Evolutionary conservation across 2,329 filamentous ascomycete genomes (phyloP).

Genomic region (Exophiala phaeomuriformis): DNA sequence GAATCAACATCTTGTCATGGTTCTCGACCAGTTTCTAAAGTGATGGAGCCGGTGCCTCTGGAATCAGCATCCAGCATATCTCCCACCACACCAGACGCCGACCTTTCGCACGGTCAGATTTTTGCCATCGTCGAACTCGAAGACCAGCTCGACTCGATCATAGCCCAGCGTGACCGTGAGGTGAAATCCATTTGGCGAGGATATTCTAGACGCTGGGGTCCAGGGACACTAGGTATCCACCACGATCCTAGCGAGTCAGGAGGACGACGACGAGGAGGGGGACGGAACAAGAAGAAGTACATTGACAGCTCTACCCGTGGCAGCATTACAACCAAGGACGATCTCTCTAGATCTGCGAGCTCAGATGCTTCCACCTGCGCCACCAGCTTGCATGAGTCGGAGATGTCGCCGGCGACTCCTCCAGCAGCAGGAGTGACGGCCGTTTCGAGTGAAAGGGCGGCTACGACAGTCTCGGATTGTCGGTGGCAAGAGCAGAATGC

Average conservation of each 20-base stretch:
- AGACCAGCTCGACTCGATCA: constrained; percentile 10
- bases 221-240: constrained; percentile 19
- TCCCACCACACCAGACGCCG: neutral
- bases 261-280: neutral
- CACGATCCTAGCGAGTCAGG: neutral
- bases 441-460: too few relatives aligned
- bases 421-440: too few relatives aligned
- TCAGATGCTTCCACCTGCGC: too few relatives aligned
- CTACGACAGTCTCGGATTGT: too few relatives aligned
- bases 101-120: constrained; percentile 3
- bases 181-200: constrained; percentile 22
- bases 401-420: too few relatives aligned
- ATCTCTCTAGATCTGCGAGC: neutral
- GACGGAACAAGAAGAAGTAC: neutral
- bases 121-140: constrained; percentile 15
- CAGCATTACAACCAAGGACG: neutral
- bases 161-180: constrained; percentile 14
- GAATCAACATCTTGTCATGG: constrained; percentile 1
- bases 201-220: constrained; percentile 25
- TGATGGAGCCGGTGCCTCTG: neutral
- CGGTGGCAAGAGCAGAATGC: too few relatives aligned
- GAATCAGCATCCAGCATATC: neutral
- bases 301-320: neutral
- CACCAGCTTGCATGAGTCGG: too few relatives aligned
- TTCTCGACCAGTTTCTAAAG: too few relatives aligned